Evolutionary conservation across 2,329 filamentous ascomycete species (phyloP), one percentile per base, ranked within the genome.

Genomic region (Venturia oleaginea): DNA sequence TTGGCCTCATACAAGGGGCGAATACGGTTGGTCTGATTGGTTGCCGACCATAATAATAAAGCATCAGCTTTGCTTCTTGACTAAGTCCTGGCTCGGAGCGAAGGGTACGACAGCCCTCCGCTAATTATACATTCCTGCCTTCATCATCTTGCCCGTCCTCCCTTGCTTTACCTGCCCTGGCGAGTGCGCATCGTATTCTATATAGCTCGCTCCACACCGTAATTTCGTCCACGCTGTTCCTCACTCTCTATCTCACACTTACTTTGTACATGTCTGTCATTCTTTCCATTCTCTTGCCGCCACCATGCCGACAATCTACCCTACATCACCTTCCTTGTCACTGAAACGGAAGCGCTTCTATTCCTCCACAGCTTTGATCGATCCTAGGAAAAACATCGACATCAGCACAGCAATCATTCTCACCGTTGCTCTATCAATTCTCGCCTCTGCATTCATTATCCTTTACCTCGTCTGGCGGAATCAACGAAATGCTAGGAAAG

Each of bases 401-500:
- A 57, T 57, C 30, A 57, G 51, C 51, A 57, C 51, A 13, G 19
- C 30, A 30, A 57, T 57, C 15, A 57, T 57, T 34, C 51, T 57
- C 8, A 17, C 51, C n/a, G 51, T 57, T 34, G 51, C 51, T 15
- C 30, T 57, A 17, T 34, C 17, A 1, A 57, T 57, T 34, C 27
- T 57, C 15, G 27, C 51, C 11, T 57, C 51, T 57, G 51, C 51
- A 32, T 57, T 57, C 30, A 34, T 57, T 27, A 57, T 57, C 11
- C 51, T 57, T 22, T 57, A 37, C 27, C 51, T 57, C 30, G 51
- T 57, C 27, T 57, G 51, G 51, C 51, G 51, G 17, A 57, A 57
- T 34, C 51, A 57, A n/a, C 34, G 51, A n/a, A 57, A 57, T 57
- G 51, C 51, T 7, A 57, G 51, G 10, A 57, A 57, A 57, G 27